A percentile compares a stretch with the other conserved stretches of the same genome.
Evolutionary conservation across 345 rosid species (phyloP).

Genomic region (Linum trigynum): DNA sequence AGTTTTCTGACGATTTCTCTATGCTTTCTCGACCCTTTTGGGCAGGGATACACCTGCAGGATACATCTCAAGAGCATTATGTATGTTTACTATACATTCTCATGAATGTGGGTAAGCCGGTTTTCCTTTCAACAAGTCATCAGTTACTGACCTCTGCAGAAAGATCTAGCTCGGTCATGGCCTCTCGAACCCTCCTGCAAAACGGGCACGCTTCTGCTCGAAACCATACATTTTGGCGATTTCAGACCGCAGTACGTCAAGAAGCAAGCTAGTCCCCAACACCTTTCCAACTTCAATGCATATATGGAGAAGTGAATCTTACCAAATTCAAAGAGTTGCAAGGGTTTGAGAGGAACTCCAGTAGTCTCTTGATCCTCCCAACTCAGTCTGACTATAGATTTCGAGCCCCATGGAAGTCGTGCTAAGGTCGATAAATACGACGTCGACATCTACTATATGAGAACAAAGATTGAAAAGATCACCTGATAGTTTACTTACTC

Average conservation of each 20-base stretch:
- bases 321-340: slow-evolving; percentile 84
- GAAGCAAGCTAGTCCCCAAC: not conserved
- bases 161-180: slow-evolving; percentile 79
- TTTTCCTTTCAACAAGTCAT: not conserved
- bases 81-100: not conserved
- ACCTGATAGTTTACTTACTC: not conserved
- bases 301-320: slow-evolving; percentile 7
- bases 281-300: not conserved
- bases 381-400: slow-evolving; percentile 23
- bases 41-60: slow-evolving; percentile 74
- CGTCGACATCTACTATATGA: slow-evolving; percentile 44
- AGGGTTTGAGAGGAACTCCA: slow-evolving; percentile 32
- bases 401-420: slow-evolving; percentile 75
- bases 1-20: slow-evolving; percentile 60
- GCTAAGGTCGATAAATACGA: slow-evolving; percentile 59
- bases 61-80: slow-evolving; percentile 14
- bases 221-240: slow-evolving; percentile 10
- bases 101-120: too few relatives aligned
- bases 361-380: slow-evolving; percentile 14
- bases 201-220: slow-evolving; percentile 77
- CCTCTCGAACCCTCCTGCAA: slow-evolving; percentile 79
- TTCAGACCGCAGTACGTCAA: not conserved
- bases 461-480: not conserved
- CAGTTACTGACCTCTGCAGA: slow-evolving; percentile 45
- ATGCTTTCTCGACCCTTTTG: slow-evolving; percentile 70